A percentile compares a stretch with the other conserved stretches of the same genome.
These are phyloP conservation scores for Elsinoe arachidis DNA, from an alignment of 2,329 filamentous ascomycete species.

Conservation along the genomic window DNA sequence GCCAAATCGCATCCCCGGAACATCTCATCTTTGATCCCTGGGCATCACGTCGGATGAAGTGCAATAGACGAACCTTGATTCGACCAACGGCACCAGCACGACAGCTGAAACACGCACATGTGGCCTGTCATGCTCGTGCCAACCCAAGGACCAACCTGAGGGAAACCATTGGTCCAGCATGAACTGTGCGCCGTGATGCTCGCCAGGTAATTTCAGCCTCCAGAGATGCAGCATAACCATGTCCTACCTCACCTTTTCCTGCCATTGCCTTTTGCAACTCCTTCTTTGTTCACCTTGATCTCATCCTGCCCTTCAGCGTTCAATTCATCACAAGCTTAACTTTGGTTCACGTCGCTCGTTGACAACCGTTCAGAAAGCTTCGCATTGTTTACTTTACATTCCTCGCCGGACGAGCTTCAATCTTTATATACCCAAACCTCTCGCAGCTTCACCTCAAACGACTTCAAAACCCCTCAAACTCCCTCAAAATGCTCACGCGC, in stretches of 20 bases:
- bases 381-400: not conserved
- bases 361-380: not conserved
- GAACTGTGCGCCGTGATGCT: not conserved
- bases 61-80: not conserved
- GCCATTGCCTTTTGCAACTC: not conserved
- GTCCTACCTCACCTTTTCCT: not conserved
- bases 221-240: not conserved
- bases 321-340: not conserved
- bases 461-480: not conserved
- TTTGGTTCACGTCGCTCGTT: not conserved
- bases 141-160: not conserved
- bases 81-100: not conserved
- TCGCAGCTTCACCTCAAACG: too few relatives aligned
- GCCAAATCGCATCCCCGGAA: not conserved
- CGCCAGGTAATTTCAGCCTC: not conserved
- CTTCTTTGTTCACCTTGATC: not conserved
- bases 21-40: not conserved
- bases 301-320: not conserved
- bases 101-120: constrained; percentile 10
- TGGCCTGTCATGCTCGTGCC: constrained; percentile 6
- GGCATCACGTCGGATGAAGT: constrained; percentile 1
- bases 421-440: not conserved
- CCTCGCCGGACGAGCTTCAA: not conserved
- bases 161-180: not conserved
- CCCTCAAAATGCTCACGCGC: not conserved